A percentile compares a stretch with the other conserved stretches of the same genome.
phyloP scores from a whole-genome alignment of 139 green algal species.

The Picochlorum sp. region DNA sequence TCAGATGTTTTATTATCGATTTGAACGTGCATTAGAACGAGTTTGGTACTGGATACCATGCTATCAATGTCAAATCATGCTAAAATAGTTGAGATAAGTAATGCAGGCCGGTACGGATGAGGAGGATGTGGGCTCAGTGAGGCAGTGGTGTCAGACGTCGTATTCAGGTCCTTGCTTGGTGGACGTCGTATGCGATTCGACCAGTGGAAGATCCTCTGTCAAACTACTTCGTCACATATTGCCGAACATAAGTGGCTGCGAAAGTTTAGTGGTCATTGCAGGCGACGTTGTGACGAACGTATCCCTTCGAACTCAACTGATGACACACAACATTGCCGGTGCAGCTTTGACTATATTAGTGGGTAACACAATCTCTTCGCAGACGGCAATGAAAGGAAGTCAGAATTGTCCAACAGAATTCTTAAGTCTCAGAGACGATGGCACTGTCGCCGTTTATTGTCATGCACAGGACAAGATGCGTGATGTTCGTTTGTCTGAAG shows the following conservation, averaged over 20 bases:
- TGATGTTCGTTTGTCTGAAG: slow-evolving; percentile 37
- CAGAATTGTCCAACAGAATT: slow-evolving; percentile 64
- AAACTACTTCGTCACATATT: background rate
- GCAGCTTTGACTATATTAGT: slow-evolving; percentile 51
- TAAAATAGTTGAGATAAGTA: background rate
- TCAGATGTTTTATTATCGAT: too few relatives aligned
- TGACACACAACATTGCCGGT: slow-evolving; percentile 26
- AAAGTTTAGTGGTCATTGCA: slow-evolving; percentile 45
- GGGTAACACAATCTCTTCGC: slow-evolving; percentile 31
- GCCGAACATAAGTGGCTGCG: background rate
- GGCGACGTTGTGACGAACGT: slow-evolving; percentile 58
- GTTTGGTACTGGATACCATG: too few relatives aligned
- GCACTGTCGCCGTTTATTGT: slow-evolving; percentile 57
- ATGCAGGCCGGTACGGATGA: background rate
- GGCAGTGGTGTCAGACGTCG: background rate
- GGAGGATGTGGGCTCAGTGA: background rate
- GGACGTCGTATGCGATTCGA: background rate
- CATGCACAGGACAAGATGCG: slow-evolving; percentile 34
- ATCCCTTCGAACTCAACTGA: slow-evolving; percentile 24
- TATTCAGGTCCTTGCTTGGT: background rate
- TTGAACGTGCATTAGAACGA: too few relatives aligned
- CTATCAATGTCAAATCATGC: too few relatives aligned
- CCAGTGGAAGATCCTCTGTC: background rate
- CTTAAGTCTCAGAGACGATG: slow-evolving; percentile 35
- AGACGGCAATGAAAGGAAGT: slow-evolving; percentile 62